Percentiles rank a stretch among this genome's conserved stretches.
These are phyloP conservation scores for Geotrichum bryndzae DNA, from an alignment of 1,139 yeast species.

Conservation along the genomic window DNA sequence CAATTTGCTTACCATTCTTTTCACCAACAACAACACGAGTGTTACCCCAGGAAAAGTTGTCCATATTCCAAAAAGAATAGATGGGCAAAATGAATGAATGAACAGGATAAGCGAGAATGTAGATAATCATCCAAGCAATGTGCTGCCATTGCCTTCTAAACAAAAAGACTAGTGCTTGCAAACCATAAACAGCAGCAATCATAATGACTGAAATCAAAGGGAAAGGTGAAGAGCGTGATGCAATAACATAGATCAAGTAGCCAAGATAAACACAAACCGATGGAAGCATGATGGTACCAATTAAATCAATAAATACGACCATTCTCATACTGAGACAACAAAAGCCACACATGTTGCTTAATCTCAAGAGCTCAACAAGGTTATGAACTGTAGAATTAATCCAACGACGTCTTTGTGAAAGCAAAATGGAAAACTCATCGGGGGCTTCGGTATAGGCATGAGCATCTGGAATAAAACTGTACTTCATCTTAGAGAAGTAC, in stretches of 20 bases:
- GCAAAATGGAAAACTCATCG: constrained; percentile 39
- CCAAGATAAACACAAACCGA: constrained; percentile 40
- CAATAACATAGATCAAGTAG: constrained; percentile 36
- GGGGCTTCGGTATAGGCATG: constrained; percentile 42
- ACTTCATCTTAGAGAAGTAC: constrained; percentile 37
- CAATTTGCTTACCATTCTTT: constrained; percentile 36
- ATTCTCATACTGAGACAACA: constrained; percentile 42
- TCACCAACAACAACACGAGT: constrained; percentile 41
- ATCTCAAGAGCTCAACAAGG: constrained; percentile 38
- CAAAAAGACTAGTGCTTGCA: constrained; percentile 38
- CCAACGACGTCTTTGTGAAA: constrained; percentile 44
- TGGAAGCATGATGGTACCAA: constrained; percentile 40
- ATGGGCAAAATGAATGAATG: constrained; percentile 38
- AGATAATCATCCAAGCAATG: constrained; percentile 43
- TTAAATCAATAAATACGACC: constrained; percentile 38
- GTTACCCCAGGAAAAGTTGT: constrained; percentile 43
- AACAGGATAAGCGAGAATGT: constrained; percentile 38
- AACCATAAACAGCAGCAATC: constrained; percentile 39
- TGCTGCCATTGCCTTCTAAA: constrained; percentile 41
- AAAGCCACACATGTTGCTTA: constrained; percentile 41
- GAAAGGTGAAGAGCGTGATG: constrained; percentile 29
- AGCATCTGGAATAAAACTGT: constrained; percentile 39
- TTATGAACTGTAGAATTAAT: constrained; percentile 43
- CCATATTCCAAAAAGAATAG: constrained; percentile 43
- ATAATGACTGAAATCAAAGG: constrained; percentile 39